A percentile compares a stretch with the other conserved stretches of the same genome.
Evolutionary conservation across 116 monocot genomes (phyloP).

Genomic region (Iris pallida): DNA sequence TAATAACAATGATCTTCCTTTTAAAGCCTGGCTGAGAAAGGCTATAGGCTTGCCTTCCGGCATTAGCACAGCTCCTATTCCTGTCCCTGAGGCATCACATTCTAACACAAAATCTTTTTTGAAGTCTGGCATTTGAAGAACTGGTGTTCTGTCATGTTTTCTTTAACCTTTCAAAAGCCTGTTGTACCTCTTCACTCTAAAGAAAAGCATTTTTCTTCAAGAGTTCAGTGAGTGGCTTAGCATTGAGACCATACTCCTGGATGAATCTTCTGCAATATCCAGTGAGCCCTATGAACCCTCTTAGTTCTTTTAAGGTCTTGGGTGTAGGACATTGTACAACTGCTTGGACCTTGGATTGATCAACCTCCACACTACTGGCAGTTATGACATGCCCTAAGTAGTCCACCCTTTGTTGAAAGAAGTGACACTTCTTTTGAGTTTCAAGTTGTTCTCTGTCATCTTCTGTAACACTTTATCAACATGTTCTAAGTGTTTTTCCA

Average conservation of each 20-base stretch:
- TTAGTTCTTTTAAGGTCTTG: neutral
- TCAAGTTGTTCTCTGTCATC: too few species aligned
- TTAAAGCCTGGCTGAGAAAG: neutral
- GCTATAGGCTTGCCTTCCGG: neutral
- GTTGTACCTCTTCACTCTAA: too few species aligned
- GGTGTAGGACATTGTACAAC: neutral
- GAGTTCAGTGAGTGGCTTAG: neutral
- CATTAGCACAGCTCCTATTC: slow-evolving; percentile 1
- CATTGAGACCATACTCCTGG: neutral
- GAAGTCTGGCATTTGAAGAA: neutral
- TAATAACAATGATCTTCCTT: neutral
- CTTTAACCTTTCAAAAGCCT: too few species aligned
- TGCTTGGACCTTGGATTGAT: neutral
- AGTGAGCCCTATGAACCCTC: neutral
- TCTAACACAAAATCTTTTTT: neutral
- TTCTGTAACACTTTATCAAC: too few species aligned
- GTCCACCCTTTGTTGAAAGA: neutral
- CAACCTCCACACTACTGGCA: neutral
- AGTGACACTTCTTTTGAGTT: neutral
- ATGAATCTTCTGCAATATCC: too few species aligned
- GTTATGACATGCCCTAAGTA: neutral
- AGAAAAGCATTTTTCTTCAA: too few species aligned
- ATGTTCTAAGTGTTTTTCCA: too few species aligned
- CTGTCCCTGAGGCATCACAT: neutral
- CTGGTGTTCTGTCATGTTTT: neutral